Percentiles rank a stretch among this genome's conserved stretches.
Evolutionary conservation across 2,329 filamentous ascomycete genomes (phyloP).

Genomic region (Colletotrichum theobromicola): DNA sequence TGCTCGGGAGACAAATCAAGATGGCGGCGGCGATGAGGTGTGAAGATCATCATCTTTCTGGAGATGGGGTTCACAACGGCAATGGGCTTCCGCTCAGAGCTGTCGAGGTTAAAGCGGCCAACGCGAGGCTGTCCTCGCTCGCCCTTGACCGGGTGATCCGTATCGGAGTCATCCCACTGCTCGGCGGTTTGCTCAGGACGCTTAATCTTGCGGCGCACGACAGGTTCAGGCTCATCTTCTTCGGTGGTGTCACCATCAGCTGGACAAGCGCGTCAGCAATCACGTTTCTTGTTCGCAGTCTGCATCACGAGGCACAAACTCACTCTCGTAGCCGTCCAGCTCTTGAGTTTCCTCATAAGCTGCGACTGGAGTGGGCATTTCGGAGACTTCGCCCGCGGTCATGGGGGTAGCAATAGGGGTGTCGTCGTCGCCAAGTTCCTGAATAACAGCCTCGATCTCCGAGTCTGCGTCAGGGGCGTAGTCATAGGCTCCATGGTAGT

Average conservation of each 20-base stretch:
- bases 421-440: slow-evolving; percentile 43
- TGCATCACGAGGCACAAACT: slow-evolving; percentile 38
- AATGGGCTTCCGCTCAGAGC: slow-evolving; percentile 60
- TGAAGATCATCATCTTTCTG: slow-evolving; percentile 69
- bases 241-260: slow-evolving; percentile 68
- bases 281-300: background rate
- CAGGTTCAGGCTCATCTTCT: slow-evolving; percentile 60
- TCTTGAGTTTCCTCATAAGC: slow-evolving; percentile 44
- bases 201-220: slow-evolving; percentile 52
- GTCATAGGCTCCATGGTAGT: slow-evolving; percentile 52
- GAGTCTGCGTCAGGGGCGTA: slow-evolving; percentile 38
- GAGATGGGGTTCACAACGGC: slow-evolving; percentile 63
- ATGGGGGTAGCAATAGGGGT: slow-evolving; percentile 48
- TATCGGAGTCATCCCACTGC: slow-evolving; percentile 50
- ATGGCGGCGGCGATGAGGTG: slow-evolving; percentile 52
- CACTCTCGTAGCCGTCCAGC: slow-evolving; percentile 65
- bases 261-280: slow-evolving; percentile 31
- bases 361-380: slow-evolving; percentile 33
- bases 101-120: slow-evolving; percentile 60
- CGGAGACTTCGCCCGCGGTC: slow-evolving; percentile 21
- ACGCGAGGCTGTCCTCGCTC: slow-evolving; percentile 58
- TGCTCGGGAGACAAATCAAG: slow-evolving; percentile 61
- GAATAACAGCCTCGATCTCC: slow-evolving; percentile 47
- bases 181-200: slow-evolving; percentile 36
- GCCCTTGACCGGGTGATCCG: slow-evolving; percentile 51